Conservation (phyloP, 345 rosid genomes). For the thale cress (Arabidopsis thaliana) region TAIR10.1 NC_003076.8:14885001-14885500, state of each 20-base stretch:
- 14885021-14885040: conserved; percentile 18
- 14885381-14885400: background rate
- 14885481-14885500: too few species aligned
- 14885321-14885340: conserved; percentile 75
- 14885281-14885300: conserved; percentile 70
- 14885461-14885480: too few species aligned
- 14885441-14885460: too few species aligned
- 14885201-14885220: conserved; percentile 77
- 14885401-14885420: too few species aligned
- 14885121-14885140: background rate
- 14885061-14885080: background rate
- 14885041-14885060: conserved; percentile 45
- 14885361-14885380: conserved; percentile 81
- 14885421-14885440: too few species aligned
- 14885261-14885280: conserved; percentile 47
- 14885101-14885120: too few species aligned
- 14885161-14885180: conserved; percentile 73
- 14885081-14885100: too few species aligned
- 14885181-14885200: conserved; percentile 64
- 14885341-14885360: conserved; percentile 53
- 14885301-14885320: conserved; percentile 79
- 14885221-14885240: conserved; percentile 73
- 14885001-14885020: conserved; percentile 15
- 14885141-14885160: conserved; percentile 54
- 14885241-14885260: conserved; percentile 67